These are phyloP conservation scores for Tephrocybe sp. DNA, from an alignment of 768 basidiomycete species.

Conservation along the genomic window DNA sequence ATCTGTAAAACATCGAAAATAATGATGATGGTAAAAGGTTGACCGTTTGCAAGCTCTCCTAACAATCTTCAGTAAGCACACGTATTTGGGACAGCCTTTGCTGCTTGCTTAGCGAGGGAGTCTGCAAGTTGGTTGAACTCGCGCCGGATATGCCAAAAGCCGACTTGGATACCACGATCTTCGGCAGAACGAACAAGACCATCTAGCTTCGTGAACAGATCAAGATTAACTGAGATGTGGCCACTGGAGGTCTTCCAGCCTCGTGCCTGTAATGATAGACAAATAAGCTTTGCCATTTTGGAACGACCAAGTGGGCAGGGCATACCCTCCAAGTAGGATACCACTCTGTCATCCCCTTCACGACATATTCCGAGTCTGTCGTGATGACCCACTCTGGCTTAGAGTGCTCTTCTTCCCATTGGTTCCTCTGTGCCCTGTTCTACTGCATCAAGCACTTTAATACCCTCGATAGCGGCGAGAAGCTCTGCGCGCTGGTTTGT, in stretches of 20 bases:
- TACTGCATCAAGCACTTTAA: slow-evolving; percentile 8
- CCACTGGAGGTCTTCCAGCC: slow-evolving; percentile 20
- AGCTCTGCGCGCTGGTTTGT: slow-evolving; percentile 36
- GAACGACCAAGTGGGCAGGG: not conserved
- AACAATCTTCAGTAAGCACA: too few species aligned
- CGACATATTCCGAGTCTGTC: slow-evolving; percentile 35
- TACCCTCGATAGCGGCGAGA: slow-evolving; percentile 28
- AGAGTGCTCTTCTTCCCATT: not conserved
- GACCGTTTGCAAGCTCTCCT: too few species aligned
- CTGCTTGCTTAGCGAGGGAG: slow-evolving; percentile 19
- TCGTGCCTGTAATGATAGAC: slow-evolving; percentile 12
- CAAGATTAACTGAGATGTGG: slow-evolving; percentile 21
- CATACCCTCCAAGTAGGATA: slow-evolving; percentile 31
- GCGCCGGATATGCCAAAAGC: slow-evolving; percentile 24
- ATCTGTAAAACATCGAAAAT: too few species aligned
- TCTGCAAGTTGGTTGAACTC: slow-evolving; percentile 25
- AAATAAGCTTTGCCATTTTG: not conserved
- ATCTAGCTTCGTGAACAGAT: slow-evolving; percentile 28
- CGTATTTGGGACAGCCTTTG: not conserved
- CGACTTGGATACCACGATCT: slow-evolving; percentile 15
- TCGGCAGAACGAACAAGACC: slow-evolving; percentile 14
- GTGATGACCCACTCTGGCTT: slow-evolving; percentile 21
- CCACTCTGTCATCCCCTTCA: slow-evolving; percentile 35
- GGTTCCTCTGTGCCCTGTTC: not conserved
- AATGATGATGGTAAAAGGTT: too few species aligned